phyloP scores from a whole-genome alignment of 352 stramenopile genomes.

The Thraustotheca clavata region DNA sequence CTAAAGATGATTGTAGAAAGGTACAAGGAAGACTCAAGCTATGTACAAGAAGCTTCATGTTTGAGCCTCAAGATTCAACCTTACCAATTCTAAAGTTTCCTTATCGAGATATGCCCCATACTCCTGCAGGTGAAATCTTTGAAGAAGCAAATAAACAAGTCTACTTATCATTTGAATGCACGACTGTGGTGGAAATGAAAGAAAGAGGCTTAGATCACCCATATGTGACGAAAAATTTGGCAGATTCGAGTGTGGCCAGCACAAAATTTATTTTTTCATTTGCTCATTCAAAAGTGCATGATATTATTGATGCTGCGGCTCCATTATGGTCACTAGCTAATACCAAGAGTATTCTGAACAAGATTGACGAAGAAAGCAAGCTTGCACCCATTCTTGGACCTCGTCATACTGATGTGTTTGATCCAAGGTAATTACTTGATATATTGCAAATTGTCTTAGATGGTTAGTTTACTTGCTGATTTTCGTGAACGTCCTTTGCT shows the following conservation, averaged over 20 bases:
- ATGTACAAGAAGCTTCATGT: constrained; percentile 84
- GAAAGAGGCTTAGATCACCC: constrained; percentile 58
- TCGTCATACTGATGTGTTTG: constrained; percentile 54
- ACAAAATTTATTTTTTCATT: constrained; percentile 72
- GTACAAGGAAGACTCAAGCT: constrained; percentile 62
- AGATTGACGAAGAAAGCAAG: constrained; percentile 52
- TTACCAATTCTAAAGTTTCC: constrained; percentile 72
- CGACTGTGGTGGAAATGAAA: constrained; percentile 61
- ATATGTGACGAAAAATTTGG: constrained; percentile 32
- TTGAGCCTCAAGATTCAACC: constrained; percentile 68
- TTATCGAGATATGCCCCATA: constrained; percentile 49
- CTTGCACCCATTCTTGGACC: constrained; percentile 54
- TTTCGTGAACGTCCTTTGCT: constrained; percentile 70
- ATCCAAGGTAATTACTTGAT: constrained; percentile 27
- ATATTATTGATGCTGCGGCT: constrained; percentile 55
- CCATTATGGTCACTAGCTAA: constrained; percentile 27
- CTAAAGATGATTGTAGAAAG: no score
- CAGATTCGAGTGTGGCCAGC: constrained; percentile 27
- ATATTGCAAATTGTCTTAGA: not conserved
- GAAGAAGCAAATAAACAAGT: constrained; percentile 34
- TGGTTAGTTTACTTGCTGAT: constrained; percentile 62
- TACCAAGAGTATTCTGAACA: constrained; percentile 47
- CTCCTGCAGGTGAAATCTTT: constrained; percentile 50
- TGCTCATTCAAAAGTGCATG: constrained; percentile 48
- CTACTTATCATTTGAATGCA: constrained; percentile 55